Percentiles rank a stretch among this genome's conserved stretches.
Conservation (phyloP, 139 green algal species). For the Chlamydomonas applanata region DNA sequence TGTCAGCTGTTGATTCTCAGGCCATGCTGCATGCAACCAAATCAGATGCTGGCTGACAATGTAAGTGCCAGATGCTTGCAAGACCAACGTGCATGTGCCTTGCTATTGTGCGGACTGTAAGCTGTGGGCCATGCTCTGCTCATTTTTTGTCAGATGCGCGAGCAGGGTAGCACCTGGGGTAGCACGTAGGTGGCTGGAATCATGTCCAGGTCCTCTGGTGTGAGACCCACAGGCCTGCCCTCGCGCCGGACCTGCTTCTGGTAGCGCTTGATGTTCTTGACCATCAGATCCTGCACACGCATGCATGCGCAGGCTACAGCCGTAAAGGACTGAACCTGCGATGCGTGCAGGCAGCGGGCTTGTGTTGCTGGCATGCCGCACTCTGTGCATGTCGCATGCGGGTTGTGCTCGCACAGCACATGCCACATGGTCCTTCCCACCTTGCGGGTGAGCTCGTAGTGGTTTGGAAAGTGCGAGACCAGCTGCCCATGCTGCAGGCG, state of each 20-base stretch:
- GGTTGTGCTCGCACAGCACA: background rate
- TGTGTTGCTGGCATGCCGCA: no score
- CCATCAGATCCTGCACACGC: slow-evolving; percentile 63
- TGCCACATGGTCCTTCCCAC: slow-evolving; percentile 18
- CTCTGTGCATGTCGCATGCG: background rate
- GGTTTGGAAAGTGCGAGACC: slow-evolving; percentile 83
- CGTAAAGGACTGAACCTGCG: no score
- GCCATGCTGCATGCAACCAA: no score
- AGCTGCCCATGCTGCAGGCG: slow-evolving; percentile 60
- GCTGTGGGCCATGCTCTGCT: no score
- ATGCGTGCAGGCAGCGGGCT: no score
- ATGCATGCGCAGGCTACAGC: background rate
- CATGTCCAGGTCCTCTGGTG: slow-evolving; percentile 48
- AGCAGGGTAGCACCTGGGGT: slow-evolving; percentile 53
- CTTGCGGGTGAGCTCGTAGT: slow-evolving; percentile 84
- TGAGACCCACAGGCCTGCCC: slow-evolving; percentile 2
- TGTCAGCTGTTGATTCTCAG: no score
- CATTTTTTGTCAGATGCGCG: no score
- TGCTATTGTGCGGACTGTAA: slow-evolving; percentile 21
- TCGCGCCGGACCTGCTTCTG: slow-evolving; percentile 53
- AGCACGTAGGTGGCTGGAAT: slow-evolving; percentile 66
- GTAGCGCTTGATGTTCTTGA: slow-evolving; percentile 84
- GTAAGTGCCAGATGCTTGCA: no score
- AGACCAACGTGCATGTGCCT: no score
- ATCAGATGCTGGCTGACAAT: no score